A percentile compares a stretch with the other conserved stretches of the same genome.
Conservation (phyloP, 2,329 filamentous ascomycete species). For the Drechslerella coelobrocha region DNA sequence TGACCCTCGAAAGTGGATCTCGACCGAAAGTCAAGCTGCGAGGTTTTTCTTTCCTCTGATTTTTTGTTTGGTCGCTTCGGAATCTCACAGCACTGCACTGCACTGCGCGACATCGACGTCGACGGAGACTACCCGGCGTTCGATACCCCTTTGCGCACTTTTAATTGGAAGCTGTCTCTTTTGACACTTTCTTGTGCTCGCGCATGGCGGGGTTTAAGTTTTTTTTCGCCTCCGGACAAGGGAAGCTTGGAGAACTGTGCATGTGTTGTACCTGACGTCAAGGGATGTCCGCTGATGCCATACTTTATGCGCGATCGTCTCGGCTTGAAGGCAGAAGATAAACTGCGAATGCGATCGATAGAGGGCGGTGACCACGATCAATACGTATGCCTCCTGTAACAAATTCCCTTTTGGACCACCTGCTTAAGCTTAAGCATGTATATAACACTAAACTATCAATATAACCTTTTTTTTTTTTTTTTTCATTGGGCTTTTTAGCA, state of each 20-base stretch:
- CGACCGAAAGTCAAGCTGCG: constrained; percentile 2
- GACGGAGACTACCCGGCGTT: neutral
- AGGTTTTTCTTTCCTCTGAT: neutral
- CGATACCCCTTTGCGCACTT: no score
- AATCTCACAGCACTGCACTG: no score
- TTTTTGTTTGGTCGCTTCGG: neutral
- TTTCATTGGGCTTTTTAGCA: no score
- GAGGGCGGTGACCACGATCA: neutral
- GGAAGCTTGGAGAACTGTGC: neutral
- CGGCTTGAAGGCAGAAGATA: neutral
- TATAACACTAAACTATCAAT: no score
- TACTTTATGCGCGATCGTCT: neutral
- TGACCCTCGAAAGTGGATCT: constrained; percentile 47
- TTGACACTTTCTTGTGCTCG: no score
- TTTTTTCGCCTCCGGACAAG: neutral
- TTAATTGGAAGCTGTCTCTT: no score
- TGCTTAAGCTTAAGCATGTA: neutral
- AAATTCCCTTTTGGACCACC: neutral
- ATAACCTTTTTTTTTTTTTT: no score
- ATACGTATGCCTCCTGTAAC: neutral
- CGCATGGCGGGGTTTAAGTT: neutral
- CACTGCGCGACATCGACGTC: neutral
- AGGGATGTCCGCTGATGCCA: no score
- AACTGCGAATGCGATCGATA: neutral
- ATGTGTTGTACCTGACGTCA: constrained; percentile 51